These are phyloP conservation scores for Tympanopsis confertula DNA, from an alignment of 2,329 filamentous ascomycete species.

Conservation along the genomic window DNA sequence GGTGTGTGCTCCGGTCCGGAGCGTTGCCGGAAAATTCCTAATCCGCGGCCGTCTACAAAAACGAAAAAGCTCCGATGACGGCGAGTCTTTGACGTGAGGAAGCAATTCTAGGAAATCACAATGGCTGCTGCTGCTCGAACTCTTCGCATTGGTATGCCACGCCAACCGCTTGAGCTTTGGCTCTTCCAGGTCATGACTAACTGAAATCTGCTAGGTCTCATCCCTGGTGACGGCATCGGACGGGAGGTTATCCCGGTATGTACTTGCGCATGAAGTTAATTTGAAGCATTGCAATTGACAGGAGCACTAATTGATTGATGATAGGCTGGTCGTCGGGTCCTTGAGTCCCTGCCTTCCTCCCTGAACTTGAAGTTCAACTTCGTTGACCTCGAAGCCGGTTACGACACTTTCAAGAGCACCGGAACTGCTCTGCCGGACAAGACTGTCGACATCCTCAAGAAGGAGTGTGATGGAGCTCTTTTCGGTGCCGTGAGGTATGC, in stretches of 20 bases:
- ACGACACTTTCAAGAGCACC: conserved; percentile 83
- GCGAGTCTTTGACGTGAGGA: too few relatives aligned
- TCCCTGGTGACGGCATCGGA: neutral
- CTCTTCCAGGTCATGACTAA: too few relatives aligned
- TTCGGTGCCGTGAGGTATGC: conserved; percentile 71
- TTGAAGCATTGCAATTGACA: neutral
- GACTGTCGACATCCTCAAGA: conserved; percentile 79
- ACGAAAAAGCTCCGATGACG: too few relatives aligned
- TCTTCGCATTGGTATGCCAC: neutral
- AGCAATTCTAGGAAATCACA: too few relatives aligned
- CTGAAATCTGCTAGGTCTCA: neutral
- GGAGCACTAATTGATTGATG: neutral
- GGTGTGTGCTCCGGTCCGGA: too few relatives aligned
- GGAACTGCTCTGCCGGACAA: conserved; percentile 79
- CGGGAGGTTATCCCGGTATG: neutral
- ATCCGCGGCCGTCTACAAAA: too few relatives aligned
- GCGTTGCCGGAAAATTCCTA: too few relatives aligned
- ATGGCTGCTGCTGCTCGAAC: neutral
- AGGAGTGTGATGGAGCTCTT: conserved; percentile 87
- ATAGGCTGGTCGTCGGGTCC: conserved; percentile 67
- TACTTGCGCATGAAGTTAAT: neutral
- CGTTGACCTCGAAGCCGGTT: conserved; percentile 83
- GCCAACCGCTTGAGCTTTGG: too few relatives aligned
- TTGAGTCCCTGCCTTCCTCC: conserved; percentile 88
- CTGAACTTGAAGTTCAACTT: conserved; percentile 89